Conservation (phyloP, 2,329 filamentous ascomycete species). For the Claviceps quebecensis region DNA sequence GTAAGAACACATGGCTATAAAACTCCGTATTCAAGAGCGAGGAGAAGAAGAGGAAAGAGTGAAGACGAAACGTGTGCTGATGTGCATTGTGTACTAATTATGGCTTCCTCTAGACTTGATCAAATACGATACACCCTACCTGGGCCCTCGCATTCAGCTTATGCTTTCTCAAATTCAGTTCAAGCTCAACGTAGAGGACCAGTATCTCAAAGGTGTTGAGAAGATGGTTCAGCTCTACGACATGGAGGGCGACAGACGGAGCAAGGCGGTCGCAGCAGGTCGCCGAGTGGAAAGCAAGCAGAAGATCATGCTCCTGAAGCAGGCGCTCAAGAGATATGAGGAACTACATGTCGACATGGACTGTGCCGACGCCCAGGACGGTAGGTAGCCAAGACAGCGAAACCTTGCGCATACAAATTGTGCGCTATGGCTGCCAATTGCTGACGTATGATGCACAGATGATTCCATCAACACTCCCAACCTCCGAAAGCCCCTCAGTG, state of each 20-base stretch:
- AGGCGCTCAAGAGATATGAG: constrained; percentile 92
- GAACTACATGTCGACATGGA: constrained; percentile 94
- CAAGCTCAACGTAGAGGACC: constrained; percentile 96
- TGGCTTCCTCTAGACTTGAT: constrained; percentile 59
- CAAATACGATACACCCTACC: constrained; percentile 92
- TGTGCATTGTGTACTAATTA: not conserved
- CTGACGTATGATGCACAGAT: constrained; percentile 37
- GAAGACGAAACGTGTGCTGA: not conserved
- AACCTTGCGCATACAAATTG: not conserved
- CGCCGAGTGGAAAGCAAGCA: constrained; percentile 90
- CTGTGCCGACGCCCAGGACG: constrained; percentile 60
- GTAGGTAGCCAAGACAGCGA: constrained; percentile 35
- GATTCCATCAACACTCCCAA: constrained; percentile 94
- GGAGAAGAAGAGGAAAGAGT: not conserved
- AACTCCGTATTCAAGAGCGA: not conserved
- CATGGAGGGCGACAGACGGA: constrained; percentile 95
- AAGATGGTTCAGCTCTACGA: constrained; percentile 98
- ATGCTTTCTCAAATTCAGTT: constrained; percentile 99
- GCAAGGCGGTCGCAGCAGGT: constrained; percentile 80
- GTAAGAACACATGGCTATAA: not conserved
- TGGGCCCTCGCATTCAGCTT: constrained; percentile 93
- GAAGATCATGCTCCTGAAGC: constrained; percentile 90
- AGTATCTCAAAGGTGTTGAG: constrained; percentile 96
- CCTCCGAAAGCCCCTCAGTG: constrained; percentile 87
- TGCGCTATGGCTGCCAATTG: not conserved